Evolutionary conservation across 768 basidiomycete species (phyloP).

Genomic region (Trametes villosa): DNA sequence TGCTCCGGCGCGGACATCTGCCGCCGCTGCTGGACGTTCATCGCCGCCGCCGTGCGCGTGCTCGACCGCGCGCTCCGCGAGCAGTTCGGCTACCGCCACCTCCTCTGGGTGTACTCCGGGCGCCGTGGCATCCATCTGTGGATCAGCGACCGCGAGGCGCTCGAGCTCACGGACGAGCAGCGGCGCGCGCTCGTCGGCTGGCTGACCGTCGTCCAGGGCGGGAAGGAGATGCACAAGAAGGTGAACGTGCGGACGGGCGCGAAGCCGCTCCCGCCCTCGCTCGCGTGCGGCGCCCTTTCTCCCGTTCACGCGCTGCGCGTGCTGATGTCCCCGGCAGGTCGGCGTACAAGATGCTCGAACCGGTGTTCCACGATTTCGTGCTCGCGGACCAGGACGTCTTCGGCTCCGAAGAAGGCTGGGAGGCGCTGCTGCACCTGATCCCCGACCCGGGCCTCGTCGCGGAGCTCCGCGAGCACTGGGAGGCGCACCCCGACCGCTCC

Average conservation of each 20-base stretch:
- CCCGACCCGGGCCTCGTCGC: slow-evolving; percentile 61
- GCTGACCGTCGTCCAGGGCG: slow-evolving; percentile 81
- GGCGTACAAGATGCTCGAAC: slow-evolving; percentile 20
- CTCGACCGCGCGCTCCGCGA: slow-evolving; percentile 79
- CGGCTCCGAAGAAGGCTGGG: slow-evolving; percentile 66
- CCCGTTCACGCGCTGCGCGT: not conserved
- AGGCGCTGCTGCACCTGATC: slow-evolving; percentile 72
- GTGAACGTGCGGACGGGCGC: slow-evolving; percentile 65
- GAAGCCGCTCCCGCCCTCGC: slow-evolving; percentile 67
- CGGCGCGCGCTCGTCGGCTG: slow-evolving; percentile 85
- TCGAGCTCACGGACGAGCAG: slow-evolving; percentile 91
- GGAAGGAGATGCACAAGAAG: slow-evolving; percentile 81
- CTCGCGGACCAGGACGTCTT: slow-evolving; percentile 89
- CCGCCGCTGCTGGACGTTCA: slow-evolving; percentile 92
- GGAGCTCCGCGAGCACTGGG: slow-evolving; percentile 63
- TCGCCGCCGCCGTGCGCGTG: slow-evolving; percentile 88
- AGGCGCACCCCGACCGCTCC: slow-evolving; percentile 48
- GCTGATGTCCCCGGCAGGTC: slow-evolving; percentile 3
- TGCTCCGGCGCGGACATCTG: slow-evolving; percentile 93
- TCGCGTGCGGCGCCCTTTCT: slow-evolving; percentile 51
- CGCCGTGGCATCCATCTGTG: slow-evolving; percentile 98
- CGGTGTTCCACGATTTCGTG: slow-evolving; percentile 67
- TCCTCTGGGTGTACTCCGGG: slow-evolving; percentile 98
- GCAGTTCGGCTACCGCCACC: slow-evolving; percentile 88
- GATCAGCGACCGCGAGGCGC: slow-evolving; percentile 89